Base-by-base conservation (phyloP, 2,329 filamentous ascomycete species). In the Corinectria fuckeliana region DNA sequence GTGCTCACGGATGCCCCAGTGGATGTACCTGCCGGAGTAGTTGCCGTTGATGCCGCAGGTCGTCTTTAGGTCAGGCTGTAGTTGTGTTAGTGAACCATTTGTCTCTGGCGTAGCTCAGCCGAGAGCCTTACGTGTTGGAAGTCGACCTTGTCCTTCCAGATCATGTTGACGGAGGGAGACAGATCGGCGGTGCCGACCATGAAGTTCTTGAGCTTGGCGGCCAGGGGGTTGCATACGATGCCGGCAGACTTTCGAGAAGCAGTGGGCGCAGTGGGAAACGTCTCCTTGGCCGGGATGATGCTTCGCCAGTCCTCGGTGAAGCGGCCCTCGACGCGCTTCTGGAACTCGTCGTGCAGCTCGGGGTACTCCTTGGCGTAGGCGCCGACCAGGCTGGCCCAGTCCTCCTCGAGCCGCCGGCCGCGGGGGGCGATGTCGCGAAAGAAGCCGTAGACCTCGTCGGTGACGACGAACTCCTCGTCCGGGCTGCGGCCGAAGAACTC, bases 1-100 rank as follows among this genome's bases (percentile, higher is more conserved):
- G 67, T 88, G 85, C 64, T 88, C 85, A 5, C 85, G 81, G 53
- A 88, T 81, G 36, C 85, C 85, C 69, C 80, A 88, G 70, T 85
- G 85, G 62, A 88, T 82, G 64, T 85, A 87, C 1, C 85, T 79
- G 3, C 85, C 84, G 1, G 76, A 66, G 62, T 82, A 83, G 71
- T 82, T 75, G 39, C 86, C 87, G 61, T 83, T 83, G 65, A 83
- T 80, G 6, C 82, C 82, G 60, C 80, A 82, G 2, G 71, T 62
- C 0, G 77, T 78, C 50, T 64, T 71, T 14, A 78, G 67, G 25
- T 72, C 72, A 10, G 76, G 77, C 69, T 78, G 32, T 36, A n/a
- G 7, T 56, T 5, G 23, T 48, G 44, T 63, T 44, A 65, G 47
- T 16, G 25, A 25, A 10, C 13, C 2, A 7, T 2, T 36, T 9